Evolutionary conservation across 2,329 filamentous ascomycete species (phyloP), one percentile per base, ranked within the genome.

Genomic region (Leptographium flavum): DNA sequence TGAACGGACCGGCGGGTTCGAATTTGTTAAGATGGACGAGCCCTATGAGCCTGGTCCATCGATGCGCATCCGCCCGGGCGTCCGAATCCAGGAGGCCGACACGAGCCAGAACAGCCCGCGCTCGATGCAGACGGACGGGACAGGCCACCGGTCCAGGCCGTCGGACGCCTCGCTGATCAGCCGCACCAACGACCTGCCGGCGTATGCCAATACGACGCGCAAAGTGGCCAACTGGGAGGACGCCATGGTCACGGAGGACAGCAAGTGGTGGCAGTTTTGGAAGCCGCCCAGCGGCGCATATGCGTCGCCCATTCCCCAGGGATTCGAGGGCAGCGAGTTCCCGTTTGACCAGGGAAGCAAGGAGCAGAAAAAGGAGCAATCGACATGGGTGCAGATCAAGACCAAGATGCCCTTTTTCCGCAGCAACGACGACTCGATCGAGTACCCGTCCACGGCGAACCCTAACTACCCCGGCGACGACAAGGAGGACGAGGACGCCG

Each of bases 381-480:
- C 72, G 1, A 50, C 67, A 6, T 72, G 71, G 59, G 62, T 76
- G 45, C 69, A 64, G 36, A 61, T 79, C 19, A 73, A 71, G 48
- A 53, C 58, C 0, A 46, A 58, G 0, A 58, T 79, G 9, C 73
- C 74, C 0, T 76, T 77, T 39, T 49, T 67, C 52, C 62, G 70
- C 44, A 54, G 61, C 44, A 50, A 67, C 55, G 57, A 73, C 54
- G 57, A 59, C 10, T 54, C 60, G 0, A 28, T 66, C 6, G 65
- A 74, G 8, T 93, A 94, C 54, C 73, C 76, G 0, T 48, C 66
- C 3, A 76, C 82, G 0, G 78, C 74, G 56, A 76, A 83, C 49
- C 60, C 74, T 30, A 71, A 81, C 1, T 70, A 80, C 47, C 69
- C 75, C 8, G 63, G 68, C 52, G 66, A 73, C 31, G 73, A 81